These are phyloP conservation scores for Calonectria henricotiae DNA, from an alignment of 2,329 filamentous ascomycete species.

Conservation along the genomic window DNA sequence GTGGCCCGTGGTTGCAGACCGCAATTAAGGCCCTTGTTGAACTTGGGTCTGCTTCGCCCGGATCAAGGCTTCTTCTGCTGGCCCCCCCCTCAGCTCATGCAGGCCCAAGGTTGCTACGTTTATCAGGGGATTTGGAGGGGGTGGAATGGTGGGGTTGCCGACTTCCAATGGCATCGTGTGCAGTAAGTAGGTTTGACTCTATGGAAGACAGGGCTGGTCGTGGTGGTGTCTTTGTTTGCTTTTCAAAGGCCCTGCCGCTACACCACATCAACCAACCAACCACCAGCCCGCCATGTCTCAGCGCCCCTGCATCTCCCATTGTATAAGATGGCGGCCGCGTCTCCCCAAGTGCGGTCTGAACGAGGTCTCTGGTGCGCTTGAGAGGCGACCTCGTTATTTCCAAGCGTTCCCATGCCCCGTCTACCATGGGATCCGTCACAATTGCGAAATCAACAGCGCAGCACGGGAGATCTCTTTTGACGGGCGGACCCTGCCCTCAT, in stretches of 20 bases:
- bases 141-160: neutral
- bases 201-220: neutral
- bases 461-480: conserved; percentile 15
- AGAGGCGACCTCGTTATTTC: neutral
- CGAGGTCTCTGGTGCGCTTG: neutral
- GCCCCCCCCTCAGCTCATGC: conserved; percentile 1
- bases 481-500: conserved; percentile 16
- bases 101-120: neutral
- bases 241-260: neutral
- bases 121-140: neutral
- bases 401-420: neutral
- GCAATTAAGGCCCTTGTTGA: neutral
- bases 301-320: conserved; percentile 7
- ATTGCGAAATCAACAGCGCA: conserved; percentile 6
- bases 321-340: conserved; percentile 7
- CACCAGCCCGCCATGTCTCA: conserved; percentile 15
- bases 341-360: neutral
- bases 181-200: conserved; percentile 1
- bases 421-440: conserved; percentile 8
- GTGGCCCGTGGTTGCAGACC: neutral
- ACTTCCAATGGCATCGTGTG: conserved; percentile 1
- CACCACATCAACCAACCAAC: conserved; percentile 9
- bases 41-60: no score
- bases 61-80: neutral
- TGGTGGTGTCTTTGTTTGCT: conserved; percentile 15